A percentile compares a stretch with the other conserved stretches of the same genome.
These are phyloP conservation scores for Epichloe bromicola DNA, from an alignment of 2,329 filamentous ascomycete species.

Conservation along the genomic window DNA sequence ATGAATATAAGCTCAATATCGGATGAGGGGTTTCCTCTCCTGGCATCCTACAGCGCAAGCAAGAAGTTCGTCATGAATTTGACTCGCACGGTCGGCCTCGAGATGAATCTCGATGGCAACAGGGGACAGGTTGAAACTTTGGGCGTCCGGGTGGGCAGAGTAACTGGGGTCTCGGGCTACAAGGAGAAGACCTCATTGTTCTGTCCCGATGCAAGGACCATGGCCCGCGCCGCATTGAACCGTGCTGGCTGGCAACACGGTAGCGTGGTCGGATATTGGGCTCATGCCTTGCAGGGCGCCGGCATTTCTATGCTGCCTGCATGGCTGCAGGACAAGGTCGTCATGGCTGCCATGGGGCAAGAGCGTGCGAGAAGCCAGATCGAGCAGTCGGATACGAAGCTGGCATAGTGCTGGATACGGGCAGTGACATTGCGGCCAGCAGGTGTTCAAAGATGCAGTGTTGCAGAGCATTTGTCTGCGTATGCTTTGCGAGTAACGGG, in stretches of 20 bases:
- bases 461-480: too few relatives aligned
- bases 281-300: constrained; percentile 8
- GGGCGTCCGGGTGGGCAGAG: constrained; percentile 2
- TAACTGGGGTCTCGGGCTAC: constrained; percentile 9
- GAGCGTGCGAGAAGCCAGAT: not conserved
- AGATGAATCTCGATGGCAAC: constrained; percentile 21
- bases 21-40: constrained; percentile 30
- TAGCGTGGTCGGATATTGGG: constrained; percentile 9
- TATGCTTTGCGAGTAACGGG: too few relatives aligned
- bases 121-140: not conserved
- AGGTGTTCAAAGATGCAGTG: too few relatives aligned
- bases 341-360: not conserved
- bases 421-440: too few relatives aligned
- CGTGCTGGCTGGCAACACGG: constrained; percentile 9
- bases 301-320: not conserved
- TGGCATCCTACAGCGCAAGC: constrained; percentile 29
- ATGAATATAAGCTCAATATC: constrained; percentile 37
- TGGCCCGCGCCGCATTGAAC: constrained; percentile 7
- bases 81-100: constrained; percentile 25
- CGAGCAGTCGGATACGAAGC: too few relatives aligned
- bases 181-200: constrained; percentile 9
- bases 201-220: constrained; percentile 7
- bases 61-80: constrained; percentile 30
- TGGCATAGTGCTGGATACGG: not conserved
- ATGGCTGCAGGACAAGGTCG: not conserved